These are phyloP conservation scores for Nothophaeocryptopus gaeumannii DNA, from an alignment of 2,329 filamentous ascomycete genomes.

Conservation along the genomic window DNA sequence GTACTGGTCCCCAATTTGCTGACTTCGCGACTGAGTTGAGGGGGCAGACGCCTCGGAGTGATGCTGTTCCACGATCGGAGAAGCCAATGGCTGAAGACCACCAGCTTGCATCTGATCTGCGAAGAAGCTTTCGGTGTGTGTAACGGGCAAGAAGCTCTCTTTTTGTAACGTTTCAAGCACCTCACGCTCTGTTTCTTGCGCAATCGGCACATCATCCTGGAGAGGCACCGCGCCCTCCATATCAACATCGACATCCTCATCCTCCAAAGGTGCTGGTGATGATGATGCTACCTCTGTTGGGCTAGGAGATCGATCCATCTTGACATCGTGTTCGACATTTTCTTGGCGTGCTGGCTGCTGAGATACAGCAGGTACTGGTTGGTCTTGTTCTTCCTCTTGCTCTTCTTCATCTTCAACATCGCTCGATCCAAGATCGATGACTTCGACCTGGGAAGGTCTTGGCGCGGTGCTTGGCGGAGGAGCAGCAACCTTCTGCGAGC, in stretches of 20 bases:
- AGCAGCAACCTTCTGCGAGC: neutral
- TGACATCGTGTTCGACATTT: neutral
- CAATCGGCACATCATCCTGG: neutral
- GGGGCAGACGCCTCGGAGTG: neutral
- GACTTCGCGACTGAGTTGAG: conserved; percentile 6
- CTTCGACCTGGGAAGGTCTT: conserved; percentile 12
- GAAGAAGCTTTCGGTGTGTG: conserved; percentile 10
- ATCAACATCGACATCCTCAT: conserved; percentile 4
- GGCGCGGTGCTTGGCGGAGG: conserved; percentile 12
- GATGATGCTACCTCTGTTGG: conserved; percentile 7
- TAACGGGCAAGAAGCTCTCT: conserved; percentile 1
- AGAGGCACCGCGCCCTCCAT: neutral
- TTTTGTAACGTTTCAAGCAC: conserved; percentile 3
- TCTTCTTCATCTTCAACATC: conserved; percentile 13
- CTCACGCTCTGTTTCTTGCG: neutral
- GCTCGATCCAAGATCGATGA: conserved; percentile 28
- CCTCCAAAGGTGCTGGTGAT: neutral
- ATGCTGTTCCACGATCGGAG: neutral
- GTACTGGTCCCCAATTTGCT: conserved; percentile 4
- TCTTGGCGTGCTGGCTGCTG: neutral
- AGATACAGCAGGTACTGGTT: too few species aligned
- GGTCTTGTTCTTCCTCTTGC: too few species aligned
- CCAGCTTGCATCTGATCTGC: conserved; percentile 10
- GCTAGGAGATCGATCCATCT: conserved; percentile 1
- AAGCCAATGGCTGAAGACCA: neutral